phyloP scores from a whole-genome alignment of 306 rosid species.

The Lathyrus sativus region DNA sequence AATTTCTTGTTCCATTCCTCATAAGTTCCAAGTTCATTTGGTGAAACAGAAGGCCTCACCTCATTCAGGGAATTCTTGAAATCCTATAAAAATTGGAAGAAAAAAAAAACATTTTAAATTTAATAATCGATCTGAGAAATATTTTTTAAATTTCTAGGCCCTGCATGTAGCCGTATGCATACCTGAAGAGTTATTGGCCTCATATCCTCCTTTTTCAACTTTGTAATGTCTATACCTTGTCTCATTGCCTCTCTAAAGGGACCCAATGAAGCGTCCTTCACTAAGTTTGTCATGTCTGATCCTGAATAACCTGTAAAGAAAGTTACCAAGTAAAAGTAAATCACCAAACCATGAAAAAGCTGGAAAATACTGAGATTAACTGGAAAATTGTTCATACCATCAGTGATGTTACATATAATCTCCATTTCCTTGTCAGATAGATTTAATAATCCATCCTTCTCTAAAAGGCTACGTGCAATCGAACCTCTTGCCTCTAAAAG shows the following conservation, averaged over 20 bases:
- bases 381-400: conserved; percentile 56
- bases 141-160: conserved; percentile 4
- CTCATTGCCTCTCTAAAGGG: conserved; percentile 83
- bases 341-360: conserved; percentile 25
- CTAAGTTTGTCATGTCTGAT: conserved; percentile 95
- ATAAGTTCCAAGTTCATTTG: conserved; percentile 63
- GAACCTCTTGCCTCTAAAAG: conserved; percentile 88
- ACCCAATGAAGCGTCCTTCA: conserved; percentile 94
- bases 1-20: conserved; percentile 85
- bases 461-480: conserved; percentile 59
- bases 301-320: conserved; percentile 78
- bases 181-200: conserved; percentile 76
- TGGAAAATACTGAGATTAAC: conserved; percentile 32
- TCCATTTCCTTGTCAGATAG: conserved; percentile 56
- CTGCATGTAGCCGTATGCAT: conserved; percentile 22
- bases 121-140: conserved; percentile 17
- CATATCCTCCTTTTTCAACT: conserved; percentile 64
- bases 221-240: conserved; percentile 71
- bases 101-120: conserved; percentile 19
- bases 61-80: conserved; percentile 68
- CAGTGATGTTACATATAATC: conserved; percentile 66
- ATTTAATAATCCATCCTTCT: conserved; percentile 80
- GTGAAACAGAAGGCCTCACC: conserved; percentile 89
- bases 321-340: conserved; percentile 19
- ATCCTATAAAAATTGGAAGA: conserved; percentile 51